Evolutionary conservation across 1,139 yeast genomes (phyloP).

Genomic region (Wickerhamiella infanticola): DNA sequence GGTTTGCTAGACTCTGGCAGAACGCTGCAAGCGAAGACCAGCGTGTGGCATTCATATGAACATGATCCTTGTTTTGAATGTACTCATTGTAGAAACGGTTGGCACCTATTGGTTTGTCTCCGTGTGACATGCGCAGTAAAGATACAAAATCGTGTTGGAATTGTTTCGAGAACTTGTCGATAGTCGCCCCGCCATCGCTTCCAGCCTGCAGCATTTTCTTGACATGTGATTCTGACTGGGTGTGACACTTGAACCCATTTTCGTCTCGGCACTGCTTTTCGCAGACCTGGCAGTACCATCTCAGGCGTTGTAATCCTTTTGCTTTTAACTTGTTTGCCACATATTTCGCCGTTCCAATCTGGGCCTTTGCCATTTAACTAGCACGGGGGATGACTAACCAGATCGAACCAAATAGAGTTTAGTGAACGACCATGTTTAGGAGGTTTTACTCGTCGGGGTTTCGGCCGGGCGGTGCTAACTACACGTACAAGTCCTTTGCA

Average conservation of each 20-base stretch:
- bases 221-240: slow-evolving; percentile 60
- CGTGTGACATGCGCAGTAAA: slow-evolving; percentile 52
- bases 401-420: background rate
- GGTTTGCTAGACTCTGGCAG: slow-evolving; percentile 44
- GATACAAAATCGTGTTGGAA: slow-evolving; percentile 55
- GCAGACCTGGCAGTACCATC: slow-evolving; percentile 85
- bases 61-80: slow-evolving; percentile 55
- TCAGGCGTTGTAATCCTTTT: slow-evolving; percentile 69
- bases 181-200: slow-evolving; percentile 32
- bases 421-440: background rate
- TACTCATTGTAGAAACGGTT: slow-evolving; percentile 85
- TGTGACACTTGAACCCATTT: slow-evolving; percentile 85
- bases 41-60: slow-evolving; percentile 80
- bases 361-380: slow-evolving; percentile 40
- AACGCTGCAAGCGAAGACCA: slow-evolving; percentile 64
- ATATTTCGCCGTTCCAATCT: slow-evolving; percentile 69
- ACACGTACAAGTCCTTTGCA: background rate
- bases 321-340: slow-evolving; percentile 66
- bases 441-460: background rate
- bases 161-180: slow-evolving; percentile 42
- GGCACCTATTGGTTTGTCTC: slow-evolving; percentile 65
- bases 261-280: slow-evolving; percentile 89
- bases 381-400: background rate
- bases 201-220: slow-evolving; percentile 32
- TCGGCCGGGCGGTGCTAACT: background rate